Base-by-base conservation (phyloP, 1,284 basidiomycete genomes). In the Naganishia sp. region DNA sequence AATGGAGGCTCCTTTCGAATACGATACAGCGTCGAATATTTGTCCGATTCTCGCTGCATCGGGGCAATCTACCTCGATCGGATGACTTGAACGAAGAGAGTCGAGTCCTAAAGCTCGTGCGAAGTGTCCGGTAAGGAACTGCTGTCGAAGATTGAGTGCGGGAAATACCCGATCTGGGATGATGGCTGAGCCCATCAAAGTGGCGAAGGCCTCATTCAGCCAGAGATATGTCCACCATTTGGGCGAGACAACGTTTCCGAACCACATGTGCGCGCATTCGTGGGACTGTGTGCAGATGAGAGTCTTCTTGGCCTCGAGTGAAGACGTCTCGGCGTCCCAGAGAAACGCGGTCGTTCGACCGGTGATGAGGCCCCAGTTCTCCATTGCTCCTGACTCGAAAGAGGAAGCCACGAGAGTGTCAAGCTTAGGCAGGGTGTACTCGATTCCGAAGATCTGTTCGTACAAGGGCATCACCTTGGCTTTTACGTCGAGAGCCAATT, bases 301-400 rank as follows among this genome's bases (percentile, higher is more conserved):
- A 31, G 84, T 82, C 79, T 94, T 92, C 83, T 89, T 90, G 59
- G 87, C 88, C 18, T 81, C 79, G 44, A 94, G 80, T 71, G 92
- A 89, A 13, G 85, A 85, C 72, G 86, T 89, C 71, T 88, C 83
- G 13, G 87, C 86, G 75, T 98, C 91, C 72, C 92, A 84, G 54
- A 97, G 82, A 77, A 92, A 90, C 1, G 88, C 88, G 49, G 83
- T 87, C 2, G 92, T 94, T 55, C 93, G 85, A 28, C 93, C 94
- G 9, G 90, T 95, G 75, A 97, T 96, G 67, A 97, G 82, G 66
- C 94, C 92, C 86, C 90, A 94, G 78, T 96, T 96, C 81, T 96
- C 93, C 92, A 94, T 94, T 2, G 92, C 93, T 61, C 90, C 92
- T 43, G 89, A 88, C 76, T 95, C 93, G 71, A 95, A 95, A 77